Base-by-base conservation (phyloP, 257 asterid genomes). In the Cynanchum wilfordii region DNA sequence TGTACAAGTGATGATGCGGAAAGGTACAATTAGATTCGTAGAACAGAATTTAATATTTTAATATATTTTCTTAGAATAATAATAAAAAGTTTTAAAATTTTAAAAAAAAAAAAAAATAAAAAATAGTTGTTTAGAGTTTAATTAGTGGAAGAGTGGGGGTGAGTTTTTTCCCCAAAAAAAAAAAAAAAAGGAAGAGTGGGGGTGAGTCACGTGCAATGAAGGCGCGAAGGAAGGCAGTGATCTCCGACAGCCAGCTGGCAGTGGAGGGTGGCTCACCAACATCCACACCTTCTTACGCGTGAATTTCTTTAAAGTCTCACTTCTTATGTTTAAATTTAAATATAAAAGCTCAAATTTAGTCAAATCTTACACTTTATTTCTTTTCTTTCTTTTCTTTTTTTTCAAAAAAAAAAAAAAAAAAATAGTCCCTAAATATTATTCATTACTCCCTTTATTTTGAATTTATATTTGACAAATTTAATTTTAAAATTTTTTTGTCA, bases 211-310 rank as follows among this genome's bases (percentile, higher is more conserved):
- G 84, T 80, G 85, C 78, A 72, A n/a, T 30, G 78, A 76, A 70
- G 70, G 73, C 75, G 74, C 44, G 68, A 74, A 78, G 73, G 52
- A 65, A 40, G 82, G 74, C 71, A 76, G 81, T 38, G 78, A 73
- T 62, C 80, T 81, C 89, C 80, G 81, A 86, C 89, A 78, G 78
- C 78, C 91, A 87, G 91, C 91, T 87, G 85, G 88, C 75, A 68
- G 5, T 71, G 73, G 33, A 51, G 73, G 84, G 79, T 82, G 87
- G 86, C 87, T 81, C 79, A 73, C 82, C 86, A 79, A 73, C 80
- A 75, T 76, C 86, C 89, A 83, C 85, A 83, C 10, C 82, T 66
- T 75, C 84, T 24, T 44, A 76, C 84, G 85, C 89, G 89, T 87
- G 85, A 84, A 79, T 62, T 70, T 78, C 78, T 80, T 78, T 78